Percentiles rank a stretch among this genome's conserved stretches.
These are phyloP conservation scores for Sambucus nigra DNA, from an alignment of 129 eudicot species.

Conservation along the genomic window DNA sequence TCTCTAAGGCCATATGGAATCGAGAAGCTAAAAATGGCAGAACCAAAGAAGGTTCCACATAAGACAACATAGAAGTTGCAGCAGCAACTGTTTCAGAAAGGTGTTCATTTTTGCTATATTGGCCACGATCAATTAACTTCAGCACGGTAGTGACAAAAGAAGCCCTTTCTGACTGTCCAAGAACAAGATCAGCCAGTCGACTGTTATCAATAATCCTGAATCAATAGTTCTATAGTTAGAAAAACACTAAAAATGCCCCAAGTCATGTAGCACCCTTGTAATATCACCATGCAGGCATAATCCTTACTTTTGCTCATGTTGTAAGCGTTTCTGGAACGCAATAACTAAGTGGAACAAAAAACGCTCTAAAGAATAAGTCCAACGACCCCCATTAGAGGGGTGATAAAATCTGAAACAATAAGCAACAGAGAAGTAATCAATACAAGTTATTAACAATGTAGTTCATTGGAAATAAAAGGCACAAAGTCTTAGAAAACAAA, in stretches of 20 bases:
- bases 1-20: slow-evolving; percentile 94
- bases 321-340: slow-evolving; percentile 67
- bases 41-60: slow-evolving; percentile 87
- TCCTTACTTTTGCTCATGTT: slow-evolving; percentile 72
- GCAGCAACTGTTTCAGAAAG: slow-evolving; percentile 95
- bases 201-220: slow-evolving; percentile 47
- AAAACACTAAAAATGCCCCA: not conserved
- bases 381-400: slow-evolving; percentile 99
- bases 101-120: slow-evolving; percentile 86
- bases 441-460: slow-evolving; percentile 9
- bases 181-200: slow-evolving; percentile 29
- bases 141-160: slow-evolving; percentile 64
- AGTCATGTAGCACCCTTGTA: not conserved
- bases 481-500: slow-evolving; percentile 51
- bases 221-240: slow-evolving; percentile 14
- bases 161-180: slow-evolving; percentile 65
- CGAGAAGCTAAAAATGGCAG: slow-evolving; percentile 87
- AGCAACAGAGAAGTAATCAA: slow-evolving; percentile 8
- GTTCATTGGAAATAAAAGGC: slow-evolving; percentile 6
- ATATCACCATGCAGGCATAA: not conserved
- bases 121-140: slow-evolving; percentile 94
- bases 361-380: slow-evolving; percentile 89
- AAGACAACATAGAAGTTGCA: slow-evolving; percentile 81
- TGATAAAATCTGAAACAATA: slow-evolving; percentile 77
- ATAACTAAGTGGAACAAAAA: slow-evolving; percentile 75